Conservation (phyloP, 1,139 yeast genomes). For the Yamadazyma oceani region DNA sequence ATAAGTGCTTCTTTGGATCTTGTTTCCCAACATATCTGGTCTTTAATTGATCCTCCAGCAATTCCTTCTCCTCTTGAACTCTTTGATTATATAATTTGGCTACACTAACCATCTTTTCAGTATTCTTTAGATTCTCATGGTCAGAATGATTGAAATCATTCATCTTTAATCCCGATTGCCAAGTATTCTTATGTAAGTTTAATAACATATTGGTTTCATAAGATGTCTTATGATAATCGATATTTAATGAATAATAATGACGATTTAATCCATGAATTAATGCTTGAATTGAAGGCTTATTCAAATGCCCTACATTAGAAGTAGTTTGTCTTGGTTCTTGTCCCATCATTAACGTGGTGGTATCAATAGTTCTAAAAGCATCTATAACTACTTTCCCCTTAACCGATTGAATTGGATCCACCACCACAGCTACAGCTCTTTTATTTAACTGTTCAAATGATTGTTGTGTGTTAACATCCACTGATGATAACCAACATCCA, state of each 20-base stretch:
- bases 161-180: slow-evolving; percentile 91
- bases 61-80: slow-evolving; percentile 89
- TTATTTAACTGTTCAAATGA: slow-evolving; percentile 94
- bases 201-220: slow-evolving; percentile 92
- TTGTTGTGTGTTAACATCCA: slow-evolving; percentile 96
- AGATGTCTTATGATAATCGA: slow-evolving; percentile 90
- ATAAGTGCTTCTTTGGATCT: slow-evolving; percentile 96
- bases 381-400: slow-evolving; percentile 98
- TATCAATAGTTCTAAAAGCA: slow-evolving; percentile 92
- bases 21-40: slow-evolving; percentile 98
- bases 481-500: slow-evolving; percentile 98
- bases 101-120: slow-evolving; percentile 80
- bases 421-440: slow-evolving; percentile 95
- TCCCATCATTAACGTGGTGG: slow-evolving; percentile 88
- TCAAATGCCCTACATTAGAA: slow-evolving; percentile 90
- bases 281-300: slow-evolving; percentile 98
- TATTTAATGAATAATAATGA: slow-evolving; percentile 92
- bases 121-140: slow-evolving; percentile 68
- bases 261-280: slow-evolving; percentile 96
- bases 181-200: slow-evolving; percentile 90
- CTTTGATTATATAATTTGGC: slow-evolving; percentile 90
- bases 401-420: slow-evolving; percentile 97
- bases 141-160: slow-evolving; percentile 79
- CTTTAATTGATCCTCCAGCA: slow-evolving; percentile 84
- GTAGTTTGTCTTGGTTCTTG: slow-evolving; percentile 98